A percentile compares a stretch with the other conserved stretches of the same genome.
phyloP scores from a whole-genome alignment of 2,329 filamentous ascomycete genomes.

The Arthrobotrys sphaeroides region DNA sequence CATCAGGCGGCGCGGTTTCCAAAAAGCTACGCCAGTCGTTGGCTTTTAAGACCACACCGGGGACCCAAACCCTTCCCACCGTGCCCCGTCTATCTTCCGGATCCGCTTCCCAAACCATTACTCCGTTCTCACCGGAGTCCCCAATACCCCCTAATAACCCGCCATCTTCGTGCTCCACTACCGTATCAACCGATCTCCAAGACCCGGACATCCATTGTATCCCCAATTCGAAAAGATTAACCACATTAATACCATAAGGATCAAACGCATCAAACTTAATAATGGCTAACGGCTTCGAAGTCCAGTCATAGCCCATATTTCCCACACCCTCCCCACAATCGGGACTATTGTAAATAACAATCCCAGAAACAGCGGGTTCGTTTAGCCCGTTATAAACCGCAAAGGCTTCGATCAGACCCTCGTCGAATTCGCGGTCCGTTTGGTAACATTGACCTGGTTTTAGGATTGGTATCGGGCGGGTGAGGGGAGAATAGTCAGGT shows the following conservation, averaged over 20 bases:
- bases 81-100: neutral
- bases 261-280: conserved; percentile 4
- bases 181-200: neutral
- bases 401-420: conserved; percentile 2
- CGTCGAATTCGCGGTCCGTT: neutral
- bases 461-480: neutral
- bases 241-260: conserved; percentile 11
- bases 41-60: neutral
- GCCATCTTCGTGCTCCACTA: neutral
- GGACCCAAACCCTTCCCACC: neutral
- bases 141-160: neutral
- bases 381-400: neutral
- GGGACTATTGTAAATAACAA: neutral
- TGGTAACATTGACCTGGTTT: neutral
- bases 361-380: neutral
- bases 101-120: conserved; percentile 10
- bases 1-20: neutral
- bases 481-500: neutral
- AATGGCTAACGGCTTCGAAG: neutral
- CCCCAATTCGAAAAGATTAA: neutral
- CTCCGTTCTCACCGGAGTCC: neutral
- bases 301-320: neutral
- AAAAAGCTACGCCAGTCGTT: neutral
- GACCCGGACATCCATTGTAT: neutral
- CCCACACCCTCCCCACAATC: neutral